Evolutionary conservation across 805 yeast genomes (phyloP).

Genomic region (Pichia nanzhaoensis): DNA sequence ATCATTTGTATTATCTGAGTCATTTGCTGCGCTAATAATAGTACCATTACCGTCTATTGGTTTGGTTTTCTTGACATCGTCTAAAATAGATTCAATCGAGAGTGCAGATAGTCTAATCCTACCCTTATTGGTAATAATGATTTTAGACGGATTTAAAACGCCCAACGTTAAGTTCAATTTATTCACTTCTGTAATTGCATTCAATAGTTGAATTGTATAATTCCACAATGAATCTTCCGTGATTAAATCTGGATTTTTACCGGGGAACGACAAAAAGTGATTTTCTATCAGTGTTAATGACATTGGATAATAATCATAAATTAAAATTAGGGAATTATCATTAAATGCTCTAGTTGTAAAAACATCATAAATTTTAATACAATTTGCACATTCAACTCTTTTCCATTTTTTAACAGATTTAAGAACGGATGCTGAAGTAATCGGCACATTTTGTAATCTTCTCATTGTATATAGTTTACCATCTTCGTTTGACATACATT

Average conservation of each 20-base stretch:
- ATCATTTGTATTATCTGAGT: too few relatives aligned
- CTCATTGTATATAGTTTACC: constrained; percentile 75
- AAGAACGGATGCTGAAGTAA: constrained; percentile 52
- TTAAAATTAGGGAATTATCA: constrained; percentile 65
- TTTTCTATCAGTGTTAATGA: constrained; percentile 63
- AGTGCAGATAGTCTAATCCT: constrained; percentile 66
- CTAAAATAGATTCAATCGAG: constrained; percentile 64
- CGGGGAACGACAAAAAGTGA: constrained; percentile 44
- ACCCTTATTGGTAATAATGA: constrained; percentile 65
- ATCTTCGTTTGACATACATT: constrained; percentile 71
- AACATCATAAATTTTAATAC: constrained; percentile 68
- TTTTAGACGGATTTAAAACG: constrained; percentile 54
- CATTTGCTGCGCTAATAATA: not conserved
- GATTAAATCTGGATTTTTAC: constrained; percentile 39
- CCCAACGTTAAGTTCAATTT: constrained; percentile 57
- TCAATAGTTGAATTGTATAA: constrained; percentile 66
- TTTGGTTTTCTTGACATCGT: constrained; percentile 29
- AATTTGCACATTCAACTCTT: constrained; percentile 45
- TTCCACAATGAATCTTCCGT: constrained; percentile 69
- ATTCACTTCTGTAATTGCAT: constrained; percentile 66
- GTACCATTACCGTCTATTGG: constrained; percentile 15
- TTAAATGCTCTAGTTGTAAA: constrained; percentile 85
- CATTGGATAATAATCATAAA: constrained; percentile 81
- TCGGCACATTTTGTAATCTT: constrained; percentile 57
- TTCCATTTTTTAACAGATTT: constrained; percentile 63